These are phyloP conservation scores for Cylindrodendrum hubeiense DNA, from an alignment of 2,329 filamentous ascomycete species.

Conservation along the genomic window DNA sequence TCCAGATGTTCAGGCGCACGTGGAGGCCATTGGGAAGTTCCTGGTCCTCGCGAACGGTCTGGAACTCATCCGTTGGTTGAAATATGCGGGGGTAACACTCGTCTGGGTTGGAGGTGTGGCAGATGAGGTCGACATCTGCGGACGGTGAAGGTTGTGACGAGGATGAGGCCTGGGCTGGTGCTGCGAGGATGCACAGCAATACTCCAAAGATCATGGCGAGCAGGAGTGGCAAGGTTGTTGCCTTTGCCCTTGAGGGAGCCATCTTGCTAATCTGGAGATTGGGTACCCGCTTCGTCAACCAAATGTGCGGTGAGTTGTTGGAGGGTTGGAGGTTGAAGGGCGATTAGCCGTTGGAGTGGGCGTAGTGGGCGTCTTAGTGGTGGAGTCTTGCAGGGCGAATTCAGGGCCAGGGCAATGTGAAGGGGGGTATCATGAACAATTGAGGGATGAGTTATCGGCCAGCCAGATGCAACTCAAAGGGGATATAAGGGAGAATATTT, in stretches of 20 bases:
- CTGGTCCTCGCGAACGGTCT: slow-evolving; percentile 72
- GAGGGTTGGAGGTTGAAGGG: not conserved
- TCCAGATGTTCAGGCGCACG: slow-evolving; percentile 73
- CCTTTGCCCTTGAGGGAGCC: slow-evolving; percentile 41
- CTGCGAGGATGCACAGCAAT: slow-evolving; percentile 43
- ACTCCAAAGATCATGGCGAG: slow-evolving; percentile 44
- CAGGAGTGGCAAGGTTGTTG: slow-evolving; percentile 32
- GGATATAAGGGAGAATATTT: slow-evolving; percentile 10
- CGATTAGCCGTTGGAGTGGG: not conserved
- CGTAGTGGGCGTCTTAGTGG: slow-evolving; percentile 12
- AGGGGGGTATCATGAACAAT: slow-evolving; percentile 7
- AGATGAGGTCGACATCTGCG: slow-evolving; percentile 70
- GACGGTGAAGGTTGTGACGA: slow-evolving; percentile 48
- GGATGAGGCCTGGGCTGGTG: slow-evolving; percentile 44
- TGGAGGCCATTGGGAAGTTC: slow-evolving; percentile 75
- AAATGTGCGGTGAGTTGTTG: not conserved
- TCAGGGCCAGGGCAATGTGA: not conserved
- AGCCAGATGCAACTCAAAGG: not conserved
- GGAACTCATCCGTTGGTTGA: slow-evolving; percentile 73
- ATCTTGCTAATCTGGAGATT: slow-evolving; percentile 22
- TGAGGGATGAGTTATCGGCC: slow-evolving; percentile 3
- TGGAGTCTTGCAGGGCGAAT: slow-evolving; percentile 1
- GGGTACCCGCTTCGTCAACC: not conserved
- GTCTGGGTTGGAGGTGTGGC: slow-evolving; percentile 68
- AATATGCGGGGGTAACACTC: slow-evolving; percentile 78